A percentile compares a stretch with the other conserved stretches of the same genome.
These are phyloP conservation scores for Phytophthora pisi DNA, from an alignment of 352 stramenopile genomes.

Conservation along the genomic window DNA sequence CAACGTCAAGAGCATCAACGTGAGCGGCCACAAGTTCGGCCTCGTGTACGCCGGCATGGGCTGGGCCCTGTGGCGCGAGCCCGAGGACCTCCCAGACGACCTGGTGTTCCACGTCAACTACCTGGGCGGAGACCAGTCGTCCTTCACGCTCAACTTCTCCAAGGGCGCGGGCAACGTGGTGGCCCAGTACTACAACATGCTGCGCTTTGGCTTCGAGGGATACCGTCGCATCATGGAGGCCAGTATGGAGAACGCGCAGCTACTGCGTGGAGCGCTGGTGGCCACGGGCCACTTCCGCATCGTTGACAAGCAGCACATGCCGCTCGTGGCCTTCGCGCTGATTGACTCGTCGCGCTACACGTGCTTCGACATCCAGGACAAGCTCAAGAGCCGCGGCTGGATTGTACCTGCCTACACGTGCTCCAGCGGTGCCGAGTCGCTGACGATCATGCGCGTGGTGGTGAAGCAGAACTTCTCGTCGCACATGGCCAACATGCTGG, in stretches of 20 bases:
- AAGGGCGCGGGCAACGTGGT: constrained; percentile 91
- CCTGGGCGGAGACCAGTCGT: constrained; percentile 89
- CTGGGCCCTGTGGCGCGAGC: constrained; percentile 91
- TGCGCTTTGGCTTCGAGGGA: constrained; percentile 91
- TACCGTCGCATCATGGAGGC: constrained; percentile 90
- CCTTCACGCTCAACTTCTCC: constrained; percentile 95
- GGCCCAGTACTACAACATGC: constrained; percentile 94
- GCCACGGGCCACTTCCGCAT: constrained; percentile 88
- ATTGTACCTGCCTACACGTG: constrained; percentile 92
- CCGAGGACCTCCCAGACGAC: constrained; percentile 80
- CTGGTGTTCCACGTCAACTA: constrained; percentile 94
- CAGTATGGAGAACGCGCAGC: constrained; percentile 87
- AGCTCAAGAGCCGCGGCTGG: constrained; percentile 86
- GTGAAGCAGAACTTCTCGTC: constrained; percentile 92
- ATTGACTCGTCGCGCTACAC: constrained; percentile 83
- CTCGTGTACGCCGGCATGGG: constrained; percentile 94
- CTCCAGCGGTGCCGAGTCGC: constrained; percentile 76
- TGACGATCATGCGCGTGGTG: constrained; percentile 91
- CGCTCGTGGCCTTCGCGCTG: constrained; percentile 86
- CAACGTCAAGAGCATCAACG: constrained; percentile 93
- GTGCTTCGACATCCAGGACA: constrained; percentile 93
- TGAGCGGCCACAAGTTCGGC: constrained; percentile 95
- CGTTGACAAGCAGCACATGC: constrained; percentile 92
- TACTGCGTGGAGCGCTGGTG: constrained; percentile 75
- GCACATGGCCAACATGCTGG: constrained; percentile 90